Conservation (phyloP, 2,329 filamentous ascomycete genomes). For the Huntiella decipiens region DNA sequence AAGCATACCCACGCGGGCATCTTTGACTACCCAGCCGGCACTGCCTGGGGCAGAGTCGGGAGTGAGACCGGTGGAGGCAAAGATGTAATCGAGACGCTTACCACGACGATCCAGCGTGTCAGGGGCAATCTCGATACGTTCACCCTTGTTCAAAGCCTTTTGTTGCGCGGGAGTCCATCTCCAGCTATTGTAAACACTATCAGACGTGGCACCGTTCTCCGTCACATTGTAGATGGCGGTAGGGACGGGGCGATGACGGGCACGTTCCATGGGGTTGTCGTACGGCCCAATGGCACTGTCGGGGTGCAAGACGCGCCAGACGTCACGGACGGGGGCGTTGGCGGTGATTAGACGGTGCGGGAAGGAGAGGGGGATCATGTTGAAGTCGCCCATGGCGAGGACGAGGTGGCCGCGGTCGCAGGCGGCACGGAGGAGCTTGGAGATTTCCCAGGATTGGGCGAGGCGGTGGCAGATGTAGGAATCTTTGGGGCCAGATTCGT, state of each 20-base stretch:
- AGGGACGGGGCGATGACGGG: constrained; percentile 47
- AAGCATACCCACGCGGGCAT: constrained; percentile 58
- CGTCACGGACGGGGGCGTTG: constrained; percentile 59
- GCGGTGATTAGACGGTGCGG: constrained; percentile 67
- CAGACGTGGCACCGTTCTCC: constrained; percentile 74
- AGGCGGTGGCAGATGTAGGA: constrained; percentile 81
- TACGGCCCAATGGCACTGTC: constrained; percentile 63
- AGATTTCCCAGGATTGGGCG: constrained; percentile 86
- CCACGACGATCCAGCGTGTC: constrained; percentile 51
- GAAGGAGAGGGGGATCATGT: constrained; percentile 79
- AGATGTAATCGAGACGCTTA: constrained; percentile 91
- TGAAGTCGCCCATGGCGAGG: constrained; percentile 81
- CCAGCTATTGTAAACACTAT: constrained; percentile 81
- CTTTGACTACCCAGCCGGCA: constrained; percentile 47
- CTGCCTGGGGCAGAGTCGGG: constrained; percentile 16
- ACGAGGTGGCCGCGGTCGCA: constrained; percentile 66
- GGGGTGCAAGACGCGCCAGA: constrained; percentile 70
- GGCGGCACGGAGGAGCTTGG: constrained; percentile 71
- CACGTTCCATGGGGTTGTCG: constrained; percentile 45
- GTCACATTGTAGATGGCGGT: constrained; percentile 58
- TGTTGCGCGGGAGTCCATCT: constrained; percentile 59
- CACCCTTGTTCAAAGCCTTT: constrained; percentile 40
- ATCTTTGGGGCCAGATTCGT: constrained; percentile 60
- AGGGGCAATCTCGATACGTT: constrained; percentile 36
- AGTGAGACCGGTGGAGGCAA: constrained; percentile 41